Conservation (phyloP, 805 yeast genomes). For the Citeromyces matritensis region DNA sequence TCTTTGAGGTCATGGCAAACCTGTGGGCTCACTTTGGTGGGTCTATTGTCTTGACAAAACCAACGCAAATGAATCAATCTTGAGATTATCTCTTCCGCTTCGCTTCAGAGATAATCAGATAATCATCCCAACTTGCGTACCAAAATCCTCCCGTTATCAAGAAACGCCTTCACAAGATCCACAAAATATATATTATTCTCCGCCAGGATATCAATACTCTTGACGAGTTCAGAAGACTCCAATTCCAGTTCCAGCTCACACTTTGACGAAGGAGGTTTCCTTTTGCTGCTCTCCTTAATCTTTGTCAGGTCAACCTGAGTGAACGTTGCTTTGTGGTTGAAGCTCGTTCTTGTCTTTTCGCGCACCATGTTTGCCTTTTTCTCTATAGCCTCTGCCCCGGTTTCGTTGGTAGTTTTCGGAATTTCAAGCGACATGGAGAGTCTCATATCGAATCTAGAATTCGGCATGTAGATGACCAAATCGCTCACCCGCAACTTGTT, state of each 20-base stretch:
- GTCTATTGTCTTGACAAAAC: no score
- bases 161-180: constrained; percentile 27
- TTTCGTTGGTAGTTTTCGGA: constrained; percentile 41
- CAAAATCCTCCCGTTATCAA: constrained; percentile 24
- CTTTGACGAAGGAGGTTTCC: constrained; percentile 7
- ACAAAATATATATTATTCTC: constrained; percentile 25
- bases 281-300: constrained; percentile 19
- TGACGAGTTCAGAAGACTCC: constrained; percentile 14
- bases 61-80: no score
- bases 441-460: constrained; percentile 62
- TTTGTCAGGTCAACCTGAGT: constrained; percentile 62
- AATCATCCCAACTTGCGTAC: constrained; percentile 12
- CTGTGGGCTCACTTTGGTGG: no score
- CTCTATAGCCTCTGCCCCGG: constrained; percentile 37
- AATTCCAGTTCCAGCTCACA: constrained; percentile 20
- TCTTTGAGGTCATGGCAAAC: no score
- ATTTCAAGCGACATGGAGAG: constrained; percentile 65
- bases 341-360: constrained; percentile 60
- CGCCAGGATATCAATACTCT: constrained; percentile 13
- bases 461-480: constrained; percentile 58
- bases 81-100: no score
- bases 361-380: constrained; percentile 36
- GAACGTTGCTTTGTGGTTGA: constrained; percentile 57
- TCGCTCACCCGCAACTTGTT: constrained; percentile 65
- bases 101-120: no score